These are phyloP conservation scores for Candolleomyces eurysporus DNA, from an alignment of 768 basidiomycete genomes.

Conservation along the genomic window DNA sequence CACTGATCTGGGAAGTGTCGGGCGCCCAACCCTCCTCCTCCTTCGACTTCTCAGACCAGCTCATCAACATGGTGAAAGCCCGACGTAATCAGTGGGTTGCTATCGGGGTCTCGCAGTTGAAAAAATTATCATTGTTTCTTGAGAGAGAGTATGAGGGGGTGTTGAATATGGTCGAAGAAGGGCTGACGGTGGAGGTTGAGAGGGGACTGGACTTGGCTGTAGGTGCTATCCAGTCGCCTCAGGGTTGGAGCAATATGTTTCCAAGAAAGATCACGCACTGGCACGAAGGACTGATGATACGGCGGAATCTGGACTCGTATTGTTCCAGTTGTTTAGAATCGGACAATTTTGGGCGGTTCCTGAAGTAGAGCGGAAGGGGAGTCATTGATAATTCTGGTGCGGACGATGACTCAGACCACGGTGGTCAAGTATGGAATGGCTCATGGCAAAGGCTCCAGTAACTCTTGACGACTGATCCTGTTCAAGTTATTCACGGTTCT, in stretches of 20 bases:
- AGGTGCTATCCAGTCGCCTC: not conserved
- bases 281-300: not conserved
- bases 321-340: not conserved
- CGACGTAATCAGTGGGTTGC: constrained; percentile 1
- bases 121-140: not conserved
- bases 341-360: too few relatives aligned
- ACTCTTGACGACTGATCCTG: too few relatives aligned
- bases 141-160: not conserved
- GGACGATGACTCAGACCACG: too few relatives aligned
- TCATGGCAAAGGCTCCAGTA: too few relatives aligned
- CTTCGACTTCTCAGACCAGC: not conserved
- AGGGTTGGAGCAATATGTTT: not conserved
- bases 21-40: not conserved
- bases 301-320: not conserved
- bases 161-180: not conserved
- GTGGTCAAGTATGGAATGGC: too few relatives aligned
- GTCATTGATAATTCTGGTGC: too few relatives aligned
- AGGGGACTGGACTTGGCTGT: not conserved
- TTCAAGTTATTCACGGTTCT: too few relatives aligned
- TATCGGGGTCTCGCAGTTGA: not conserved
- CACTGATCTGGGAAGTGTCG: not conserved
- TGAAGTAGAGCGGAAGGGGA: too few relatives aligned
- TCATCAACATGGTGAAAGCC: constrained; percentile 2
- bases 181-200: not conserved
- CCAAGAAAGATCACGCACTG: not conserved